phyloP scores from a whole-genome alignment of 2,329 filamentous ascomycete species.

The Monosporascus sp. region DNA sequence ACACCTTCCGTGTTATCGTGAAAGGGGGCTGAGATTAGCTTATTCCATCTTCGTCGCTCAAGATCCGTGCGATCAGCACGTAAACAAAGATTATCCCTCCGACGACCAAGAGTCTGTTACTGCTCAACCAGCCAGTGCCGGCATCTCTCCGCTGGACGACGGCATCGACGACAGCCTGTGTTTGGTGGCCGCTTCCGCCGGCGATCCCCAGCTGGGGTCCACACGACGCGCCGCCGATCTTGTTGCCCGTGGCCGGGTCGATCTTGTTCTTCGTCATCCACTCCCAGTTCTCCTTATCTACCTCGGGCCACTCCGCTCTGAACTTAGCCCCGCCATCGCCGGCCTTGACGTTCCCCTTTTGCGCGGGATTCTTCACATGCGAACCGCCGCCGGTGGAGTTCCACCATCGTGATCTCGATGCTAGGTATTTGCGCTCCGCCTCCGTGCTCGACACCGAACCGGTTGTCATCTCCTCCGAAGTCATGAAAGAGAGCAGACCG shows the following conservation, averaged over 20 bases:
- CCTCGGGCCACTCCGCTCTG: slow-evolving; percentile 78
- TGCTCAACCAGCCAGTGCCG: slow-evolving; percentile 74
- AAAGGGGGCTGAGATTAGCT: not conserved
- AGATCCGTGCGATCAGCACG: slow-evolving; percentile 71
- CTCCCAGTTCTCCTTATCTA: slow-evolving; percentile 83
- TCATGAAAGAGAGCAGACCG: slow-evolving; percentile 95
- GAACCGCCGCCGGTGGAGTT: slow-evolving; percentile 90
- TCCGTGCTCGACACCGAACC: slow-evolving; percentile 76
- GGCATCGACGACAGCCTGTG: slow-evolving; percentile 70
- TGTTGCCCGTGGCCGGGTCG: slow-evolving; percentile 68
- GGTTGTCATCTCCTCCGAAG: slow-evolving; percentile 96
- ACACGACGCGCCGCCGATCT: slow-evolving; percentile 45
- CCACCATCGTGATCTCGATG: slow-evolving; percentile 84
- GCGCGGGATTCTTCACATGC: slow-evolving; percentile 47
- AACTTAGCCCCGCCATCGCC: slow-evolving; percentile 94
- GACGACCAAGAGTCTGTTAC: slow-evolving; percentile 72
- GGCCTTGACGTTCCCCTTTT: slow-evolving; percentile 78
- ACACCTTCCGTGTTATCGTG: no score
- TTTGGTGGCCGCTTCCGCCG: slow-evolving; percentile 56
- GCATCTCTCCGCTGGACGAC: slow-evolving; percentile 72
- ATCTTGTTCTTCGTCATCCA: slow-evolving; percentile 85
- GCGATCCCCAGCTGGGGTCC: slow-evolving; percentile 55
- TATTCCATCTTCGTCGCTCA: slow-evolving; percentile 45
- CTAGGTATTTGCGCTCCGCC: slow-evolving; percentile 71
- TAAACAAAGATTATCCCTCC: slow-evolving; percentile 72